Evolutionary conservation across 768 basidiomycete genomes (phyloP), one percentile per base, ranked within the genome.

Genomic region (Thelephora ganbajun): DNA sequence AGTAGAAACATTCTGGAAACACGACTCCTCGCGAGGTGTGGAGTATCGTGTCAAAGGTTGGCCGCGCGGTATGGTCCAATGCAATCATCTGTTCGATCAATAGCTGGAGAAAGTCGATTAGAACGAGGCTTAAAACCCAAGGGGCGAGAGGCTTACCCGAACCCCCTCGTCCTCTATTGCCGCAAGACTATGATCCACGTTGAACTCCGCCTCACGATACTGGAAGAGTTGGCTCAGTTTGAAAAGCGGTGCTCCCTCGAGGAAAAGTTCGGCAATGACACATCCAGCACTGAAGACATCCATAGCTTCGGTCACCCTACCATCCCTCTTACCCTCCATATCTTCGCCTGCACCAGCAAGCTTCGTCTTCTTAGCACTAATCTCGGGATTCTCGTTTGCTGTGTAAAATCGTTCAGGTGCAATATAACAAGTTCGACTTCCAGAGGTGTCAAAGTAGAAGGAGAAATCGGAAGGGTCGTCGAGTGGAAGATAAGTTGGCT

Each of bases 381-480:
- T 79, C 35, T 80, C 51, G 0, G 79, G 79, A 47, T 79, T 82
- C 44, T 66, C 70, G 5, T 69, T 71, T 1, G 83, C 76, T 2
- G 83, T 79, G 63, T 85, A 97, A 67, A 98, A 99, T 9, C 96
- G 72, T 56, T 99, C 96, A 0, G 96, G 96, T 0, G 96, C 96
- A 50, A 99, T 70, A 58, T 98, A 98, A 61, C 96, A 99, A 1
- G 89, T 93, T 11, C 94, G 75, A 6, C 91, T 72, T 1, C 90
- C 89, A 11, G 89, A 91, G 3, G 90, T 91, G 63, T 99, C 96
- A 63, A 93, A 98, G 71, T 82, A 99, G 69, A 92, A 96, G 3
- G 92, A 93, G 63, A 97, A 99, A 65, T 94, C 92, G 6, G 93
- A 80, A 3, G 96, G 96, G 59, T 98, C 93, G 58, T 99, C 91